Evolutionary conservation across 2,329 filamentous ascomycete species (phyloP), one percentile per base, ranked within the genome.

Genomic region (Monilinia laxa): DNA sequence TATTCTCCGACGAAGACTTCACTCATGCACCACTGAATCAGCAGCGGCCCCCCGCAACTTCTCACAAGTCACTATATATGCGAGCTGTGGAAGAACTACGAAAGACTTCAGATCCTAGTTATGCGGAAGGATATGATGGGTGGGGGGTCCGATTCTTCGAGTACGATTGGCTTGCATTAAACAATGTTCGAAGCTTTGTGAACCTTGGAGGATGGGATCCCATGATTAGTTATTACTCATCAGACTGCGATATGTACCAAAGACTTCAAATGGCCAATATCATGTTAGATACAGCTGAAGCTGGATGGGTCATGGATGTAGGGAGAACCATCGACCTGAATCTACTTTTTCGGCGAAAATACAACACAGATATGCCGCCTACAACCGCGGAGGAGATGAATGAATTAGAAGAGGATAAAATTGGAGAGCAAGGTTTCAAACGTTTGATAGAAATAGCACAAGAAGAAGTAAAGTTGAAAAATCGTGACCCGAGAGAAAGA

Each of bases 81-180:
- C 86, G 85, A 75, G 84, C 86, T 72, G 81, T 83, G 71, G 77
- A 87, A 9, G 80, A 83, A 7, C 76, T 85, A 3, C 81, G 85
- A 59, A 86, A 86, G 70, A 81, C 81, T 23, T 52, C 47, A 10
- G 55, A 42, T 20, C 28, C 40, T 12, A 40, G 11, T 9, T 49
- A 59, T 31, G 55, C 28, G n/a, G 18, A 58, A n/a, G 54, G 55
- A 1, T 16, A 59, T 11, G 40, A 60, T 18, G 66, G 62, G 58
- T 65, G 63, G 55, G 63, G 40, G 5, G n/a, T 60, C 4, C 54
- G 63, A 16, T 60, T 58, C 20, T 86, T 85, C 71, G 79, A 82
- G 12, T 86, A 85, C 74, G 84, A 87, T 73, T 81, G 83, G 72
- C 77, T 87, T 12, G 80, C 83, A 4, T 76, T 85, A 2, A 82